Conservation (phyloP, 2,329 filamentous ascomycete species). For the Clonostachys rhizophaga region DNA sequence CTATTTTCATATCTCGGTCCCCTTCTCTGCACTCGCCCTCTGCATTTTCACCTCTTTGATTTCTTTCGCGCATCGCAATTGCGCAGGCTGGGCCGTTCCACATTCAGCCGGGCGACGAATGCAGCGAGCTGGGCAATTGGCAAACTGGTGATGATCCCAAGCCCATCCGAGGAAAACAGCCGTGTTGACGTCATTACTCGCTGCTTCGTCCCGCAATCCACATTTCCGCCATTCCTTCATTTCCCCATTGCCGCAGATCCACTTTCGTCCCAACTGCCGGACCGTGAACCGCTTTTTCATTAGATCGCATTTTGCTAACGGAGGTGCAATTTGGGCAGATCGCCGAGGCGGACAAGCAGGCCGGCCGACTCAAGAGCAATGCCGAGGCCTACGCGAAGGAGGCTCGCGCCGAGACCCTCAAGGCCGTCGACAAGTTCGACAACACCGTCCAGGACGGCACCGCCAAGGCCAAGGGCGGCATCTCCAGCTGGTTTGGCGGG, state of each 20-base stretch:
- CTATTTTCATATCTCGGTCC: neutral
- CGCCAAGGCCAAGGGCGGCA: slow-evolving; percentile 75
- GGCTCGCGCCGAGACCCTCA: slow-evolving; percentile 57
- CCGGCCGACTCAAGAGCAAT: slow-evolving; percentile 56
- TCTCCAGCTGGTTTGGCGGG: slow-evolving; percentile 82
- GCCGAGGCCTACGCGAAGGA: slow-evolving; percentile 58
- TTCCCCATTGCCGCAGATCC: neutral
- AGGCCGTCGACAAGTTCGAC: slow-evolving; percentile 80
- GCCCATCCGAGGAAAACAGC: too few species aligned
- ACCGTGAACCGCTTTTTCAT: neutral
- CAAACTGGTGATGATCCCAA: too few species aligned
- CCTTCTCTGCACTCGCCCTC: neutral
- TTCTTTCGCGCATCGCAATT: neutral
- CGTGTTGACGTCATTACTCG: neutral
- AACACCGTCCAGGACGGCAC: slow-evolving; percentile 74
- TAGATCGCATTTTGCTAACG: neutral
- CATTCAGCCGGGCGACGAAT: neutral
- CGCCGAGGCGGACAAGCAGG: slow-evolving; percentile 58
- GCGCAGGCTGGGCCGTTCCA: too few species aligned
- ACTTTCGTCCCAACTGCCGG: too few species aligned
- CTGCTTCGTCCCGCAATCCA: neutral
- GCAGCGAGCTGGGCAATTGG: too few species aligned
- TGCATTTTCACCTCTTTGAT: neutral
- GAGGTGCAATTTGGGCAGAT: neutral
- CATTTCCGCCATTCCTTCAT: neutral